phyloP scores from a whole-genome alignment of 1,139 yeast species.

The Fermentozyma sake region DNA sequence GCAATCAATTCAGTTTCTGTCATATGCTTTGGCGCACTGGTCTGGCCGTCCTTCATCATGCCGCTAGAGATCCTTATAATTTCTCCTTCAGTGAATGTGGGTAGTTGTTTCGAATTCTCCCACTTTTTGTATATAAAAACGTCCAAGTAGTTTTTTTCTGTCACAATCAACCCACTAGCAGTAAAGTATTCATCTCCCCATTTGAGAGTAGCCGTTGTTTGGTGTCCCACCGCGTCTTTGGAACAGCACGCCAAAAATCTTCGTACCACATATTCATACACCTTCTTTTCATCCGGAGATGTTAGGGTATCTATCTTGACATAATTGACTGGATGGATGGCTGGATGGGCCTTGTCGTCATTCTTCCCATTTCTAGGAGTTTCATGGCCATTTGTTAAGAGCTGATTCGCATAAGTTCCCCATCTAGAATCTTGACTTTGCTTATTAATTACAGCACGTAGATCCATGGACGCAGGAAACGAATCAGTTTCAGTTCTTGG shows the following conservation, averaged over 20 bases:
- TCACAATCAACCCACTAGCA: conserved; percentile 68
- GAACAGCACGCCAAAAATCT: conserved; percentile 92
- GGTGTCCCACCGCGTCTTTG: conserved; percentile 78
- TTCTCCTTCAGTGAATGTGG: conserved; percentile 58
- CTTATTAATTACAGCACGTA: conserved; percentile 52
- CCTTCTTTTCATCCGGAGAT: conserved; percentile 55
- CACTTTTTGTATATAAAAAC: conserved; percentile 77
- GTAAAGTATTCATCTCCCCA: conserved; percentile 79
- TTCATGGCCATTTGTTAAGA: conserved; percentile 36
- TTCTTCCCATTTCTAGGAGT: conserved; percentile 75
- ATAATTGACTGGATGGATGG: conserved; percentile 83
- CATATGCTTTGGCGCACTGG: conserved; percentile 75
- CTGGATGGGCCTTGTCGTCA: conserved; percentile 97
- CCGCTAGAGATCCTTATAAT: conserved; percentile 49
- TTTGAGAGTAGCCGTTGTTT: conserved; percentile 55
- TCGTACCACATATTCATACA: conserved; percentile 83
- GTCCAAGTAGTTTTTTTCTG: conserved; percentile 72
- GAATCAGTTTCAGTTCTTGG: conserved; percentile 97
- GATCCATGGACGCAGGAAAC: conserved; percentile 74
- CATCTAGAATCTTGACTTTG: conserved; percentile 50
- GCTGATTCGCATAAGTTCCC: conserved; percentile 43
- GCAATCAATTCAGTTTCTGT: conserved; percentile 92
- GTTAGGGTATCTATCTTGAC: conserved; percentile 30
- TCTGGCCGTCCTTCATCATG: conserved; percentile 66
- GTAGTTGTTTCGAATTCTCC: conserved; percentile 66